A percentile compares a stretch with the other conserved stretches of the same genome.
phyloP scores from a whole-genome alignment of 768 basidiomycete species.

The Leccinum rimulosum region DNA sequence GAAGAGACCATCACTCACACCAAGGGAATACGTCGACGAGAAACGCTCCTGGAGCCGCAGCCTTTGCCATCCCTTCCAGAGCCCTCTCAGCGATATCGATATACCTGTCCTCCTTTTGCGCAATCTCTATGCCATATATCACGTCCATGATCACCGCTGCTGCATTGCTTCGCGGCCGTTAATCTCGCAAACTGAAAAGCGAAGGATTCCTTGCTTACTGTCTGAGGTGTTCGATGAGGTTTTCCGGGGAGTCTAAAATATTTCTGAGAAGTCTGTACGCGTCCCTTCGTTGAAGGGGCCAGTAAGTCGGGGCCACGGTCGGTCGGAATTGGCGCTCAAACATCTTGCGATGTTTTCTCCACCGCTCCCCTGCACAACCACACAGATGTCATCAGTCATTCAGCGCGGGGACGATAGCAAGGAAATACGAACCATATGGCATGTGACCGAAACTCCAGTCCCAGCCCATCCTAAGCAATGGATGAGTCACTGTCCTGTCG shows the following conservation, averaged over 20 bases:
- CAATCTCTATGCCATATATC: conserved; percentile 48
- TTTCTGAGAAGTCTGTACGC: conserved; percentile 35
- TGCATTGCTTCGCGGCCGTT: conserved; percentile 37
- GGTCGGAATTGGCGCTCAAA: no score
- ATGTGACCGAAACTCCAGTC: conserved; percentile 57
- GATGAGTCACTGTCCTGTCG: background rate
- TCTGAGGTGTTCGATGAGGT: conserved; percentile 48
- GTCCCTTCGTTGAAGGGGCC: no score
- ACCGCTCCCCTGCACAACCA: conserved; percentile 36
- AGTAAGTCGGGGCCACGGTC: no score
- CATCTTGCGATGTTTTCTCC: no score
- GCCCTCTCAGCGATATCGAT: conserved; percentile 53
- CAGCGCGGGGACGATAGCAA: background rate
- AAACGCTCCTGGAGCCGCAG: conserved; percentile 51
- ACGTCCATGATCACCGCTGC: conserved; percentile 54
- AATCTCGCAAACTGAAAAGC: background rate
- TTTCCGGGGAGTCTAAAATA: conserved; percentile 41
- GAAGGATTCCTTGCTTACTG: conserved; percentile 35
- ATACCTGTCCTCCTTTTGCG: conserved; percentile 43
- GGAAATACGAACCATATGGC: conserved; percentile 40
- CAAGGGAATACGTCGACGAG: conserved; percentile 50
- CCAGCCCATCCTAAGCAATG: conserved; percentile 40
- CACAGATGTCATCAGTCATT: background rate
- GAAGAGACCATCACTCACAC: conserved; percentile 22
- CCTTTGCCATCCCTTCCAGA: conserved; percentile 48